A percentile compares a stretch with the other conserved stretches of the same genome.
Evolutionary conservation across 2,329 filamentous ascomycete species (phyloP).

Genomic region (Arthrinium puccinioides): DNA sequence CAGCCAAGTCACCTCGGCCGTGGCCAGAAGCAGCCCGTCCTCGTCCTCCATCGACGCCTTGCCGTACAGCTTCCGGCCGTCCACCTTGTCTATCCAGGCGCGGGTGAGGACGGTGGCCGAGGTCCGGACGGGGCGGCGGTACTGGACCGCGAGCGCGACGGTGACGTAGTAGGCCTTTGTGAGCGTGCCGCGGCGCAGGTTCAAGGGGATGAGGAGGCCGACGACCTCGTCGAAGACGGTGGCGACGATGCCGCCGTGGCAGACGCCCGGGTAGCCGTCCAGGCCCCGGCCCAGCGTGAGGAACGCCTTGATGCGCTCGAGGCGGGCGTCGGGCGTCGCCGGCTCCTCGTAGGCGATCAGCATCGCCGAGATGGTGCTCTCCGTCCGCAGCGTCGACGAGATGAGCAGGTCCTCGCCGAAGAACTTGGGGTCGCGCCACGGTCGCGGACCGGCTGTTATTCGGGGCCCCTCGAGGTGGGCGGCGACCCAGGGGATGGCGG

Average conservation of each 20-base stretch:
- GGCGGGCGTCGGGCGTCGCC: neutral
- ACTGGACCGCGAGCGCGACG: constrained; percentile 48
- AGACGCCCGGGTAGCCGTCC: constrained; percentile 43
- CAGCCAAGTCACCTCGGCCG: constrained; percentile 45
- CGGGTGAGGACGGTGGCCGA: constrained; percentile 39
- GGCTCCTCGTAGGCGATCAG: constrained; percentile 31
- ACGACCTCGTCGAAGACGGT: constrained; percentile 53
- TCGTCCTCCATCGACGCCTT: constrained; percentile 41
- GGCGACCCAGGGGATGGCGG: constrained; percentile 40
- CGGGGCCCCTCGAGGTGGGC: constrained; percentile 29
- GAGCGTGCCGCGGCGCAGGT: constrained; percentile 14
- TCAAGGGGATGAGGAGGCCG: constrained; percentile 40
- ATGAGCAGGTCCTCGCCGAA: constrained; percentile 43
- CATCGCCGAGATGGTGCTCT: constrained; percentile 38
- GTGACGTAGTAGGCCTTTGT: constrained; percentile 30
- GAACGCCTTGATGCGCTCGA: constrained; percentile 24
- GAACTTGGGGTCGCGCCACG: no score
- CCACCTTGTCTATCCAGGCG: constrained; percentile 33
- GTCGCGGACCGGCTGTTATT: constrained; percentile 3
- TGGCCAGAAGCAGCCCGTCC: constrained; percentile 38
- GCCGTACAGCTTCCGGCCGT: constrained; percentile 47
- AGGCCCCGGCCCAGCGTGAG: constrained; percentile 40
- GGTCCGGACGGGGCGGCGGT: constrained; percentile 43
- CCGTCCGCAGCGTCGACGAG: constrained; percentile 42
- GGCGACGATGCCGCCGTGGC: constrained; percentile 52